Conservation (phyloP, 2,329 filamentous ascomycete species). For the Ustulina deusta region DNA sequence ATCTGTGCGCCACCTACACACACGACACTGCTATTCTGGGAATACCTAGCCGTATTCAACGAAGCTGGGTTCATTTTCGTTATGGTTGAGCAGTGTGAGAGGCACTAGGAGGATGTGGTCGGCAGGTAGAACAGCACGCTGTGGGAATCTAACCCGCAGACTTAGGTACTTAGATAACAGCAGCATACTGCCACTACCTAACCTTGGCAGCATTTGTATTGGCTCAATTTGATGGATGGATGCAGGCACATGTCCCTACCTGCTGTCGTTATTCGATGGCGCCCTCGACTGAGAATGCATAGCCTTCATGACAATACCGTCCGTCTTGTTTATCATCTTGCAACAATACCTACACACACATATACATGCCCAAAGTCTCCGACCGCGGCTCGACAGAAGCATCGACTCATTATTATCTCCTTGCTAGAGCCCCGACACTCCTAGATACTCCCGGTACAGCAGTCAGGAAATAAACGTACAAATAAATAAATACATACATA, state of each 20-base stretch:
- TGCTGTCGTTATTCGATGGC: constrained; percentile 11
- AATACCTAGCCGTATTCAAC: neutral
- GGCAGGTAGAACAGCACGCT: neutral
- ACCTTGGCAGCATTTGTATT: constrained; percentile 19
- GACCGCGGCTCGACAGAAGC: neutral
- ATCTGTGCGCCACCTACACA: neutral
- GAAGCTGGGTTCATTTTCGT: neutral
- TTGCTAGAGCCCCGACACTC: neutral
- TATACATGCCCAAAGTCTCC: constrained; percentile 4
- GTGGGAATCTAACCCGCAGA: neutral
- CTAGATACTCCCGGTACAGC: neutral
- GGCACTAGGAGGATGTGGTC: too few relatives aligned
- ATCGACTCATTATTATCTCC: constrained; percentile 10
- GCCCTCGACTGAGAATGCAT: constrained; percentile 16
- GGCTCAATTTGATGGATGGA: constrained; percentile 16
- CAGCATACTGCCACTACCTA: too few relatives aligned
- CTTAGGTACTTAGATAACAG: constrained; percentile 4
- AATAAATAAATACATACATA: neutral
- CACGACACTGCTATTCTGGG: too few relatives aligned
- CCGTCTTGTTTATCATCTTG: constrained; percentile 18
- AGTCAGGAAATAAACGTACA: neutral
- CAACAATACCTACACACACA: constrained; percentile 14
- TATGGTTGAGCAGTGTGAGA: neutral
- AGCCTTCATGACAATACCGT: constrained; percentile 15
- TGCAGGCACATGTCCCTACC: constrained; percentile 15